These are phyloP conservation scores for Pseudopithomyces maydicus DNA, from an alignment of 2,329 filamentous ascomycete species.

Conservation along the genomic window DNA sequence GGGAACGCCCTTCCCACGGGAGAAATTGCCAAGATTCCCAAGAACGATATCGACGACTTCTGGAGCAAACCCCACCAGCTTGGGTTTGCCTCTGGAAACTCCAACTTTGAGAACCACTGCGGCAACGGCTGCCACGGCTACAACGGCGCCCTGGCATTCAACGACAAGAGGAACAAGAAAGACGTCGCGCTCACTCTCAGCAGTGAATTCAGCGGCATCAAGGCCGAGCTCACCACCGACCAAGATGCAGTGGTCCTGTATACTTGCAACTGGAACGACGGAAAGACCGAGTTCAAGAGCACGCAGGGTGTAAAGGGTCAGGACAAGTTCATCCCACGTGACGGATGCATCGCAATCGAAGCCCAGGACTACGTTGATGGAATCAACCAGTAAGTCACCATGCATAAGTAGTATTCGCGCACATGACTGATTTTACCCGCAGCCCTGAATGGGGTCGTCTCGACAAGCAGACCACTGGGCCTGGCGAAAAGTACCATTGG, in stretches of 20 bases:
- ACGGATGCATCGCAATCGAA: constrained; percentile 42
- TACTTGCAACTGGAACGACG: constrained; percentile 44
- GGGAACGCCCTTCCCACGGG: constrained; percentile 38
- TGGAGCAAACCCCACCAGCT: constrained; percentile 38
- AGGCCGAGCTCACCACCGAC: constrained; percentile 36
- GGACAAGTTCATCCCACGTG: constrained; percentile 39
- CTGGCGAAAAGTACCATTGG: constrained; percentile 41
- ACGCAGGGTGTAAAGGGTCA: constrained; percentile 32
- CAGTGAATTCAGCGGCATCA: constrained; percentile 39
- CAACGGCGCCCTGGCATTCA: constrained; percentile 38
- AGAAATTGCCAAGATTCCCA: constrained; percentile 31
- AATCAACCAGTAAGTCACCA: constrained; percentile 39
- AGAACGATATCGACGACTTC: constrained; percentile 36
- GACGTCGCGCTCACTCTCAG: constrained; percentile 31
- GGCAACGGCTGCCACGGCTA: constrained; percentile 43
- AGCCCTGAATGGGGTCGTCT: constrained; percentile 42
- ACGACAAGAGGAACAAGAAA: constrained; percentile 28
- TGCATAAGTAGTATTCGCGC: neutral
- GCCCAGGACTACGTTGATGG: constrained; percentile 42
- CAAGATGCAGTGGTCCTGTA: constrained; percentile 41
- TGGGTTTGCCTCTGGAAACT: constrained; percentile 32
- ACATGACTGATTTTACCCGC: constrained; percentile 23
- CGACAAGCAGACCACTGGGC: constrained; percentile 36
- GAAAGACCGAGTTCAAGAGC: constrained; percentile 41
- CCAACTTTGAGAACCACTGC: constrained; percentile 36